Evolutionary conservation across 148 eudicot species (phyloP).

Genomic region (Fagopyrum esculentum): DNA sequence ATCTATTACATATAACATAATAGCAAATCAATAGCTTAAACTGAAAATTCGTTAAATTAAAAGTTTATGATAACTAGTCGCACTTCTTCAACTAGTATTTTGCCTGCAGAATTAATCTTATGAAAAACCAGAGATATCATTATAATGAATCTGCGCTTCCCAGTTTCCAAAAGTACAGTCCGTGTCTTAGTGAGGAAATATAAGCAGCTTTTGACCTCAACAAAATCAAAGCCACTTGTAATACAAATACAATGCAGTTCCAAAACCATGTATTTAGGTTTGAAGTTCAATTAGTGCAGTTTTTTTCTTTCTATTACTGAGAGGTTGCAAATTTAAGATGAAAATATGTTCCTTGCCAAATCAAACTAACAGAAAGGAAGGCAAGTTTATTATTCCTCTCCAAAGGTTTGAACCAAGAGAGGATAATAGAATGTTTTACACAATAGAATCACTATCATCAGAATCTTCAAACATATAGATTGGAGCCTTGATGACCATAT

Average conservation of each 20-base stretch:
- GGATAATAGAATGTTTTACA: no score
- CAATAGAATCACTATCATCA: no score
- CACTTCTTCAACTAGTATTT: neutral
- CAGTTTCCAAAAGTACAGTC: neutral
- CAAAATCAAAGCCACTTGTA: neutral
- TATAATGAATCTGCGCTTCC: neutral
- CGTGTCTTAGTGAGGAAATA: neutral
- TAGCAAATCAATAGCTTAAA: conserved; percentile 5
- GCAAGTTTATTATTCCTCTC: neutral
- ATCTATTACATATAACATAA: conserved; percentile 24
- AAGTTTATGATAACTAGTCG: neutral
- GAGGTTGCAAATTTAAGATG: neutral
- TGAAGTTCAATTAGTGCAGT: neutral
- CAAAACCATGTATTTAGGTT: neutral
- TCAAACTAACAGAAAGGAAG: neutral
- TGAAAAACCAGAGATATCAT: neutral
- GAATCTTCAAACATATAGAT: no score
- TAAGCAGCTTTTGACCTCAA: neutral
- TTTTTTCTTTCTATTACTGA: neutral
- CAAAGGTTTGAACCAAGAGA: no score
- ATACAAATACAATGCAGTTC: neutral
- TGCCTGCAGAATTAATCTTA: neutral
- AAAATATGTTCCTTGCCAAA: neutral
- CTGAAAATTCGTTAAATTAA: neutral
- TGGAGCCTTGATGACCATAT: no score